Base-by-base conservation (phyloP, 176 grass and related monocot genomes). In the Alloteropsis semialata region DNA sequence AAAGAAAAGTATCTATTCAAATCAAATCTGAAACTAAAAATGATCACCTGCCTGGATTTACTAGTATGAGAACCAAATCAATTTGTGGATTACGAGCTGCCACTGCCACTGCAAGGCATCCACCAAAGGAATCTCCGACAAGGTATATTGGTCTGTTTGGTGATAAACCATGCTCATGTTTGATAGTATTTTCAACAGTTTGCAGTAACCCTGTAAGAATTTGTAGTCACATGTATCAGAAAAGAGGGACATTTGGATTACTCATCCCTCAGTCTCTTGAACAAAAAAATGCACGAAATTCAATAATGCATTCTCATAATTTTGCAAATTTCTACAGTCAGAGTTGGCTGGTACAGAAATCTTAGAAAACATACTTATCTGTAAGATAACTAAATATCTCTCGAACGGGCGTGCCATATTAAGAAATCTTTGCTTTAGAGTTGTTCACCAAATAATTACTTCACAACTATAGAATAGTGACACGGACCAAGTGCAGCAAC, bases 11-110 rank as follows among this genome's bases (percentile, higher is more conserved):
- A 56, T 58, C 14, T 17, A 79, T 65, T 46, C 53, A 1, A 70
- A 74, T 9, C 22, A 55, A 54, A 75, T 67, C 49, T 17, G 14
- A 71, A 81, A 84, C 24, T 63, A 78, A 7, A 57, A 92, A 33
- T 19, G 69, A 15, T 90, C 79, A 90, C 94, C 86, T 91, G 84
- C 96, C 96, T 98, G 96, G 96, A 86, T 98, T 98, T 65, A 90
- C 87, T 86, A 98, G 86, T 64, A 96, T 48, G 48, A 96, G 94
- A 62, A 93, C 78, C 72, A 93, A 80, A 68, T 96, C 94, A 54
- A 89, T 85, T 13, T 87, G 80, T 53, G 86, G 86, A 82, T 96
- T 96, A 53, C 73, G 73, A 91, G 94, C 91, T 72, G 94, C 94
- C 53, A 89, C 83, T 43, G 91, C 68, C 86, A 96, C 86, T 46